Conservation (phyloP, 495 filamentous ascomycete genomes). For the Trichoderma erinaceum region DNA sequence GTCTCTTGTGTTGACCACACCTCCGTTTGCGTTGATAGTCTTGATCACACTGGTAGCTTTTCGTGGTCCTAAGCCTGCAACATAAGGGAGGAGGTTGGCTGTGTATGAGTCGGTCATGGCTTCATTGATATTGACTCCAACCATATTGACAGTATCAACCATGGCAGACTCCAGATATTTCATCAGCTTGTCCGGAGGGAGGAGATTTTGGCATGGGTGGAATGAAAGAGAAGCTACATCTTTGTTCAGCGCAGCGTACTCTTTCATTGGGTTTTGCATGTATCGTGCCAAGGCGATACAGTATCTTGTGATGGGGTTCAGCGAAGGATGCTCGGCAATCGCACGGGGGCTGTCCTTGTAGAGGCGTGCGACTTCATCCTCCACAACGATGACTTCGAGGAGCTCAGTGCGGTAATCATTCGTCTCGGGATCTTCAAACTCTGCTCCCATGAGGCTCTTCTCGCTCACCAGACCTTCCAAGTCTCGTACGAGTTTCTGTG, state of each 20-base stretch:
- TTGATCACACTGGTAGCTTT: constrained; percentile 86
- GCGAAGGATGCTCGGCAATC: constrained; percentile 69
- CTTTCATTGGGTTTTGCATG: constrained; percentile 87
- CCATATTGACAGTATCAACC: constrained; percentile 97
- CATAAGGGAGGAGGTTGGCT: constrained; percentile 82
- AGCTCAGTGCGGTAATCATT: constrained; percentile 62
- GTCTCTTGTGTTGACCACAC: constrained; percentile 69
- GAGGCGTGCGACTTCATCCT: constrained; percentile 90
- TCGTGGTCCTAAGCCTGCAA: constrained; percentile 87
- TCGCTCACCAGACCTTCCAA: constrained; percentile 67
- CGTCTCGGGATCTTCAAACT: constrained; percentile 57
- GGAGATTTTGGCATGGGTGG: constrained; percentile 79
- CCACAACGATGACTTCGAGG: constrained; percentile 83
- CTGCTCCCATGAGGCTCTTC: constrained; percentile 64
- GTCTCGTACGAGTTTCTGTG: constrained; percentile 73
- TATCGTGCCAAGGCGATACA: constrained; percentile 85
- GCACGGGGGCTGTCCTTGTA: constrained; percentile 87
- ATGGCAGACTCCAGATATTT: constrained; percentile 86
- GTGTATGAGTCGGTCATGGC: constrained; percentile 71
- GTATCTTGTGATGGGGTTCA: constrained; percentile 72
- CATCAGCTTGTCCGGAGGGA: constrained; percentile 77
- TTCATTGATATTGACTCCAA: constrained; percentile 90
- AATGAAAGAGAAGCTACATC: constrained; percentile 83
- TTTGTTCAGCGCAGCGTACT: constrained; percentile 86
- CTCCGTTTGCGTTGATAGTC: constrained; percentile 79